Base-by-base conservation (phyloP, 2,329 filamentous ascomycete species). In the Colletotrichum limetticola region DNA sequence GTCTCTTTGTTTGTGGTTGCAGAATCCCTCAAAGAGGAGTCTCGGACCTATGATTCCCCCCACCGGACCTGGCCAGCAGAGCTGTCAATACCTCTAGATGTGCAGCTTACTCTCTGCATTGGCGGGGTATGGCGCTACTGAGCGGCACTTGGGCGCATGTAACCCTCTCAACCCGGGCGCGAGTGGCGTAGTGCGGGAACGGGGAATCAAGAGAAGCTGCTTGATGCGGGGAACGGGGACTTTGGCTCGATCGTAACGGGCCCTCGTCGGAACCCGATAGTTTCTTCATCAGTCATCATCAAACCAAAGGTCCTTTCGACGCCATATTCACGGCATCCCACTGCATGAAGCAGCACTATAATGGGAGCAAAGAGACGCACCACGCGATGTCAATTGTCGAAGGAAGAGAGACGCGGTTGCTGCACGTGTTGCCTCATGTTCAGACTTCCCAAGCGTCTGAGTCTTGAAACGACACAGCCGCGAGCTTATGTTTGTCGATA, bases 101-200 rank as follows among this genome's bases (percentile, higher is more conserved):
- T 57, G 35, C 24, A 58, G 55, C 24, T 49, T 42, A 9, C 42
- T 8, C 42, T n/a, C 42, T 46, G 42, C 24, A 19, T 32, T 22
- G 58, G 69, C 59, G 65, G 52, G 65, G 42, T 55, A 22, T 28
- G 58, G 37, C 42, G 19, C 52, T 58, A 14, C 35, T 35, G 52
- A 58, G 58, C 69, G 69, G 65, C 69, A 72, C 24, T 72, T 63
- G 65, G 46, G 32, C 53, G 69, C 69, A 72, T 63, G 65, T 53
- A 53, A 69, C 58, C 42, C 42, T n/a, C 65, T 68, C 37, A 42
- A 62, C 24, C 42, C 26, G 24, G 26, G 59, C 6, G 24, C 22
- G 6, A 42, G 28, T 62, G 60, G 42, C 42, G 46, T 19, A 24
- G 19, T 30, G 19, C 22, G 59, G 57, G 22, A 22, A 19, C 19